phyloP scores from a whole-genome alignment of 78 protist genomes.

The Pelomyxa schiedti region DNA sequence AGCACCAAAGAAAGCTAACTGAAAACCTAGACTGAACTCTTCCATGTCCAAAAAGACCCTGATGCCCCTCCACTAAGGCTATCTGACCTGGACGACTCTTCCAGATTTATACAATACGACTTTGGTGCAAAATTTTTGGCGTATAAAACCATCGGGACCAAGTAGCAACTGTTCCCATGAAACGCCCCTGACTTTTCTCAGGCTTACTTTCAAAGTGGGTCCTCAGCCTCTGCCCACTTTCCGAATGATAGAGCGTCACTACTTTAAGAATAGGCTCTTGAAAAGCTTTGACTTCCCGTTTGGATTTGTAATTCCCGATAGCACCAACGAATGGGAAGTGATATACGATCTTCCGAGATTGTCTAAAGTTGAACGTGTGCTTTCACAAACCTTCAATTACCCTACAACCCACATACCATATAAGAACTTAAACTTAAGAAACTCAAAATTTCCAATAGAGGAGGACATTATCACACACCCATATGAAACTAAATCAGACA shows the following conservation, averaged over 20 bases:
- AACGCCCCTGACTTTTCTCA: neutral
- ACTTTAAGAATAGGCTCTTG: constrained; percentile 51
- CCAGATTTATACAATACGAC: constrained; percentile 37
- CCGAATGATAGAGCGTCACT: constrained; percentile 80
- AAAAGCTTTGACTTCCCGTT: constrained; percentile 63
- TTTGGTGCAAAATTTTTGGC: constrained; percentile 24
- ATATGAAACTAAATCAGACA: constrained; percentile 54
- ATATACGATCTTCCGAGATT: constrained; percentile 50
- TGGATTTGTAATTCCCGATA: constrained; percentile 72
- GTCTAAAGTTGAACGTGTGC: neutral
- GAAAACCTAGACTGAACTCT: too few species aligned
- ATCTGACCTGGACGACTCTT: constrained; percentile 2
- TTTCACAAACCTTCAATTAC: neutral
- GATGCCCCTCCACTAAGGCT: neutral
- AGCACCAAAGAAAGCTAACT: too few species aligned
- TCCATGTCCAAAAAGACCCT: neutral
- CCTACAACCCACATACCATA: neutral
- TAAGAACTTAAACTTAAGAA: neutral
- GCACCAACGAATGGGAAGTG: constrained; percentile 54
- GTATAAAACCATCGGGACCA: constrained; percentile 27
- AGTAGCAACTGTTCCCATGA: neutral
- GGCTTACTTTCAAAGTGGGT: constrained; percentile 56
- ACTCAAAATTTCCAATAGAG: too few species aligned
- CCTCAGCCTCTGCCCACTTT: constrained; percentile 37
- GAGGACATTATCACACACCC: constrained; percentile 34